These are phyloP conservation scores for Xylariales sp. DNA, from an alignment of 2,329 filamentous ascomycete species.

Conservation along the genomic window DNA sequence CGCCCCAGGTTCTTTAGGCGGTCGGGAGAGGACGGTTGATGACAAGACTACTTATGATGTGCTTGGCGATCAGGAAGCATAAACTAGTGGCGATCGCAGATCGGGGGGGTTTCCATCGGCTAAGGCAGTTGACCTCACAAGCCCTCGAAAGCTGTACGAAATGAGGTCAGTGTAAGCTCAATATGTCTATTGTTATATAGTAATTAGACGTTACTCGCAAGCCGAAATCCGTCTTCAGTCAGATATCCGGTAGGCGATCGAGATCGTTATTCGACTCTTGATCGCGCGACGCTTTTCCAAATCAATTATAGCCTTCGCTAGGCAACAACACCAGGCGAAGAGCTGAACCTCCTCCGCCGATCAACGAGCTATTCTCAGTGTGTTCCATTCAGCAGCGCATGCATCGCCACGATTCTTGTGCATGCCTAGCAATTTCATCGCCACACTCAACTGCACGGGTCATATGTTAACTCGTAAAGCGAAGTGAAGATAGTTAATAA, in stretches of 20 bases:
- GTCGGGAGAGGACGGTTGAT: constrained; percentile 56
- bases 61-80: constrained; percentile 42
- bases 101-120: neutral
- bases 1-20: constrained; percentile 63
- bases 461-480: neutral
- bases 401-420: constrained; percentile 2
- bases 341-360: neutral
- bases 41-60: constrained; percentile 42
- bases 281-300: neutral
- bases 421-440: constrained; percentile 3
- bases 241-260: neutral
- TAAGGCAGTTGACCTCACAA: neutral
- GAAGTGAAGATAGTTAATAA: neutral
- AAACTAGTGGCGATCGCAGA: neutral
- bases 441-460: constrained; percentile 10
- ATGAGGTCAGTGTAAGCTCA: neutral
- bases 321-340: neutral
- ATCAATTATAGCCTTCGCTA: neutral
- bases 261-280: neutral
- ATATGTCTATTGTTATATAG: neutral
- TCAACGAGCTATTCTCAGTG: constrained; percentile 2
- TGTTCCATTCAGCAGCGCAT: neutral
- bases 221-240: neutral
- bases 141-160: too few species aligned
- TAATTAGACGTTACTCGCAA: neutral